phyloP scores from a whole-genome alignment of 177 flowering plant genomes.

The Tripterygium wilfordii region DNA sequence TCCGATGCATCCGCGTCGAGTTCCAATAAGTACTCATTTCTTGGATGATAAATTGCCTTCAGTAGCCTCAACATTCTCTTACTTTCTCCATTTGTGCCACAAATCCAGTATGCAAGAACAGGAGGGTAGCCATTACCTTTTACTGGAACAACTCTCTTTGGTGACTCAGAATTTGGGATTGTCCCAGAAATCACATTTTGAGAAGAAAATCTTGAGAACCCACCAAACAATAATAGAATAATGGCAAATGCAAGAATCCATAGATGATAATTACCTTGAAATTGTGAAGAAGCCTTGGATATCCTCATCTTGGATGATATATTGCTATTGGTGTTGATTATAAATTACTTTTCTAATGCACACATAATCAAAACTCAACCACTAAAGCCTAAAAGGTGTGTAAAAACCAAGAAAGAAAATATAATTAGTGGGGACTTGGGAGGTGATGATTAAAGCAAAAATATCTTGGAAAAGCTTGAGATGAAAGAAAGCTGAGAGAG shows the following conservation, averaged over 20 bases:
- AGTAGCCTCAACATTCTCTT: conserved; percentile 32
- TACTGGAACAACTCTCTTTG: conserved; percentile 4
- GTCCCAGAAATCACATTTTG: background rate
- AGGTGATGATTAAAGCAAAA: too few species aligned
- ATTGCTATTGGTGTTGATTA: too few species aligned
- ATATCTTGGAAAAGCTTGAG: too few species aligned
- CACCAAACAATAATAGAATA: conserved; percentile 1
- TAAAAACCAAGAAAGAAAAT: too few species aligned
- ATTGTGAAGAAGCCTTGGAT: background rate
- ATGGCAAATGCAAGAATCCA: conserved; percentile 6
- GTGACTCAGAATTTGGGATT: background rate
- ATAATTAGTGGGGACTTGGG: too few species aligned
- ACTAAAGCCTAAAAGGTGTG: too few species aligned
- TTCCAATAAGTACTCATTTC: conserved; percentile 43
- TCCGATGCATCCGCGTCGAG: conserved; percentile 28
- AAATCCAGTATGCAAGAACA: conserved; percentile 43
- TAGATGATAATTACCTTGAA: background rate
- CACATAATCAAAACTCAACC: too few species aligned
- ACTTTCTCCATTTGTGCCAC: conserved; percentile 32
- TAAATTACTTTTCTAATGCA: too few species aligned
- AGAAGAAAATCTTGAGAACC: background rate
- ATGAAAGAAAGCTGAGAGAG: too few species aligned
- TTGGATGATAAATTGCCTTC: conserved; percentile 49
- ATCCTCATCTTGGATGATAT: conserved; percentile 3
- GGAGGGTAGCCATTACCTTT: conserved; percentile 40